Evolutionary conservation across 1,284 basidiomycete genomes (phyloP), one percentile per base, ranked within the genome.

Genomic region (Sporisorium iseilematis-ciliati): DNA sequence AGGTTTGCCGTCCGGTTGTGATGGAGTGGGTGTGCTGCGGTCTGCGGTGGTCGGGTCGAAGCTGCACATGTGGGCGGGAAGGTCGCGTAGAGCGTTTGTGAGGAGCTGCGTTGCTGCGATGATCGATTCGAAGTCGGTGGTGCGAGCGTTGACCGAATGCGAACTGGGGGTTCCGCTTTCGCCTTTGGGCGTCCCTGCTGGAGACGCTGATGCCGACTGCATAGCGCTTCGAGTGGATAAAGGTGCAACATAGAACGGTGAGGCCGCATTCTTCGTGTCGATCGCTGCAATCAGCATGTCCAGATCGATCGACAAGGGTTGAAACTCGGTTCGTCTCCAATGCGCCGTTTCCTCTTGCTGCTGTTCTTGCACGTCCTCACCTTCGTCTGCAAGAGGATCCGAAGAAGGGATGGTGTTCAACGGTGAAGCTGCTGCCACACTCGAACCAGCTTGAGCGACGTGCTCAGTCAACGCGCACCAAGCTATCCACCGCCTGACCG

Each of bases 391-490:
- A 8, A 29, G 18, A 3, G 53, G 53, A 23, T 57, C 62, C 20
- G 62, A 58, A 6, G 62, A 65, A 3, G 56, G 49, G 11, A 58
- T 45, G 4, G 26, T 42, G 10, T 53, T 12, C n/a, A 26, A 16
- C 23, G 46, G 56, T 26, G 46, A 57, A 18, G 46, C 45, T 7
- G 52, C 41, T 21, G 18, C 20, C 29, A 14, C 26, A 6, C 8
- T 54, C 20, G 35, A 23, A 10, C 14, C 16, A 10, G 49, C 23
- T n/a, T 21, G 33, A 8, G 58, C 57, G 33, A 70, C 35, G 46
- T 71, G 62, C 50, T 71, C 54, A 16, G 68, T 71, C 23, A 75
- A 21, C 8, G 51, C 59, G 2, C 51, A 26, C 66, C 66, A 75
- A 7, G 63, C 63, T 18, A 75, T 23, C 63, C 66, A 75, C 42